Evolutionary conservation across 2,329 filamentous ascomycete genomes (phyloP), one percentile per base, ranked within the genome.

Genomic region (Aschersonia sp.): DNA sequence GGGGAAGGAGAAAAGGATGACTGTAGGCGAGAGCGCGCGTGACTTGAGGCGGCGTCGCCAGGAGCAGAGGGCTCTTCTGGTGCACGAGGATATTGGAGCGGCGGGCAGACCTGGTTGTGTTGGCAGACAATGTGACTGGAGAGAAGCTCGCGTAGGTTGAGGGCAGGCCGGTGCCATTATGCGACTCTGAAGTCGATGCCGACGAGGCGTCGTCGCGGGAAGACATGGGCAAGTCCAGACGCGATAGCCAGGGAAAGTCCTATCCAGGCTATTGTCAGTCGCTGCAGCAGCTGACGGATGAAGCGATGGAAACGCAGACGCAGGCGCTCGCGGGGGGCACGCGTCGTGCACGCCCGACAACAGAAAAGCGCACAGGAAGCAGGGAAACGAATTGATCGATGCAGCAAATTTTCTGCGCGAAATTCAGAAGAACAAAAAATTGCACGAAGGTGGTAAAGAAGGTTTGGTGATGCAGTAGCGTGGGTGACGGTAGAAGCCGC

Each of bases 1-100:
- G 70, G 5, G 89, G 88, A 6, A 95, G 71, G 6, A 98, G 72
- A 61, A 95, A 97, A 0, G 92, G 89, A 61, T 98, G 90, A 53
- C 89, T 95, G 63, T 97, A 95, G 53, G 90, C 90, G 50, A 98
- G 74, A 11, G 90, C 89, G 56, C 92, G 80, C 2, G 92, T 98
- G 62, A 98, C 83, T 61, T 95, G 87, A 2, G 92, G 92, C 42
- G 92, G 92, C 8, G 92, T 98, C 12, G 90, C 88, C 50, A 94
- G 82, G 14, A 98, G 75, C 43, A 98, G 68, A 9, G 92, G 92
- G 12, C 87, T 95, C 67, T 97, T 98, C 64, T 95, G 90, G 65
- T 97, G 89, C 22, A 98, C 89, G 55, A 97, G 80, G 56, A 98
- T 89, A 49, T 87, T 94, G 14, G 87, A 94, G 43, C 87, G 81